Evolutionary conservation across 495 filamentous ascomycete genomes (phyloP), one percentile per base, ranked within the genome.

Genomic region (Aspergillus cristatus): DNA sequence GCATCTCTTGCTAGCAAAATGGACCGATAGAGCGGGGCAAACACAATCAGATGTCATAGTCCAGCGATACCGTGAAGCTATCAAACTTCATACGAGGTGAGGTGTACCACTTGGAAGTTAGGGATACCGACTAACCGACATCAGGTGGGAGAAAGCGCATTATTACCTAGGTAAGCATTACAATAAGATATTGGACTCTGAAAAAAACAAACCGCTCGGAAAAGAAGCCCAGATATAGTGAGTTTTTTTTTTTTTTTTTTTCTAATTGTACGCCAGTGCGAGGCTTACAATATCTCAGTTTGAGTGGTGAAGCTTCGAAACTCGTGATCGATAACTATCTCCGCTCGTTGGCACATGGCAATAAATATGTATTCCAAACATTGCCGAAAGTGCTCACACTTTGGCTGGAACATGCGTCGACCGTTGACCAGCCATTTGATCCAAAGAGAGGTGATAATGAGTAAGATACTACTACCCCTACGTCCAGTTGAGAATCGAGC

Each of bases 81-180:
- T 70, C 28, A 66, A 63, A 29, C 50, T 66, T n/a, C 57, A 70
- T 34, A 55, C 54, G 18, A 62, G 53, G 65, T 65, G 50, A 18
- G 8, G 20, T 24, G 20, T 24, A 4, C 4, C 20, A 24, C 8
- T 24, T n/a, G n/a, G n/a, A n/a, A n/a, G n/a, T n/a, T n/a, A n/a
- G n/a, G n/a, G 11, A 37, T 14, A 13, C 40, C 45, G 40, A 42
- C 49, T 55, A 36, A 42, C 20, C 7, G 15, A 6, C 34, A 22
- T 11, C 32, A 79, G 76, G 43, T 99, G 89, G 88, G 93, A 99
- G 49, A 95, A 94, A 61, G 89, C 84, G 1, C 85, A 95, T 55
- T 97, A 96, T 57, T 94, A 96, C 59, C 72, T 99, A 13, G 91
- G 91, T 10, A 90, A 89, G 40, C 85, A 97, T 59, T 99, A 97